These are phyloP conservation scores for Hygrophila difformis DNA, from an alignment of 257 asterid genomes.

Conservation along the genomic window DNA sequence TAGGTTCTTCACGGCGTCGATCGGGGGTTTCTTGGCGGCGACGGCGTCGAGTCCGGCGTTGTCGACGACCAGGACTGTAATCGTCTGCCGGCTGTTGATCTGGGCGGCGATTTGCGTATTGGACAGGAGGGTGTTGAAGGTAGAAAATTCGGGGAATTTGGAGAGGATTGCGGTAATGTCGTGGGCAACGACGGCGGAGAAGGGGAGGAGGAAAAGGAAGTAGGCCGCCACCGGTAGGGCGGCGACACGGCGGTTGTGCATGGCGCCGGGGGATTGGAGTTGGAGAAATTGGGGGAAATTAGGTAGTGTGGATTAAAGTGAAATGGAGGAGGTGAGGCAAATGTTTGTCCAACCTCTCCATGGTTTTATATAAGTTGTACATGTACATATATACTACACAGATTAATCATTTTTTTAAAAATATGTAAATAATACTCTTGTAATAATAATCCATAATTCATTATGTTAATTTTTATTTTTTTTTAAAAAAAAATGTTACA, in stretches of 20 bases:
- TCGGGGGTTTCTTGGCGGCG: conserved; percentile 35
- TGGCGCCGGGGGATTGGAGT: no score
- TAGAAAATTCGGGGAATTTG: conserved; percentile 36
- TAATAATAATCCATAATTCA: no score
- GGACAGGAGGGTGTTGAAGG: conserved; percentile 51
- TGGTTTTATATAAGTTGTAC: no score
- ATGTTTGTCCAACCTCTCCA: no score
- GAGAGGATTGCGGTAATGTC: conserved; percentile 52
- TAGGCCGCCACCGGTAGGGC: conserved; percentile 22
- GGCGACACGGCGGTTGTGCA: conserved; percentile 40
- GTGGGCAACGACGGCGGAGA: conserved; percentile 37
- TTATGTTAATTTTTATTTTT: no score
- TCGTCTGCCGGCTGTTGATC: conserved; percentile 50
- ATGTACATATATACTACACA: no score
- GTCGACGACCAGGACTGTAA: conserved; percentile 58
- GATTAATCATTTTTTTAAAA: no score
- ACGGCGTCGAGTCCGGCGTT: conserved; percentile 57
- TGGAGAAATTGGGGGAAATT: not conserved
- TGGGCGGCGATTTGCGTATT: conserved; percentile 52
- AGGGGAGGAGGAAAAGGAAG: conserved; percentile 15
- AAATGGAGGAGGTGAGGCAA: no score
- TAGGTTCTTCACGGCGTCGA: conserved; percentile 33
- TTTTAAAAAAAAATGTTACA: no score
- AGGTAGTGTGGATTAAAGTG: no score
- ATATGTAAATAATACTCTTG: no score